These are phyloP conservation scores for Vitis riparia DNA, from an alignment of 164 flowering plant species.

Conservation along the genomic window DNA sequence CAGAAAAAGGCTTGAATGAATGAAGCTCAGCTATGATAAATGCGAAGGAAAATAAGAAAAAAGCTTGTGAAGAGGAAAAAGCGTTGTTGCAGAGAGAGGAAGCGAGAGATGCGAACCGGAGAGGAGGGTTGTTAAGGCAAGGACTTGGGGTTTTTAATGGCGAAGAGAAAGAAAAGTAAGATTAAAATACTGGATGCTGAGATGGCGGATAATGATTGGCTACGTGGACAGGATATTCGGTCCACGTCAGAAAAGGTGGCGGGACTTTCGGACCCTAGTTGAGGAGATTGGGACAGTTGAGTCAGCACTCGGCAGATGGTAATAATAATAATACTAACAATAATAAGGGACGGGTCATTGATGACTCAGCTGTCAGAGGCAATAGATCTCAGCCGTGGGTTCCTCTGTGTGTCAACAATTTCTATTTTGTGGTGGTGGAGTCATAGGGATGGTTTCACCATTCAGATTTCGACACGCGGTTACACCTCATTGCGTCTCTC, in stretches of 20 bases:
- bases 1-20: too few species aligned
- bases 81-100: too few species aligned
- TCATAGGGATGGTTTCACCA: slow-evolving; percentile 4
- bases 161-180: not conserved
- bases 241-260: slow-evolving; percentile 25
- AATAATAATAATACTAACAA: too few species aligned
- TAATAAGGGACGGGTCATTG: not conserved
- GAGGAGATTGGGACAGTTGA: slow-evolving; percentile 14
- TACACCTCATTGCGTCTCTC: not conserved
- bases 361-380: not conserved
- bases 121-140: not conserved
- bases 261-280: not conserved
- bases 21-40: too few species aligned
- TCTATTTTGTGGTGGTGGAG: slow-evolving; percentile 15
- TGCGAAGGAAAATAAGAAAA: too few species aligned
- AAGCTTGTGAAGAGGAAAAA: too few species aligned
- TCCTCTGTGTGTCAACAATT: too few species aligned
- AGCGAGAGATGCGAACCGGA: not conserved
- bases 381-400: not conserved
- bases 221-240: not conserved
- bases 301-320: not conserved
- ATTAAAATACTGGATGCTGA: not conserved
- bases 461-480: slow-evolving; percentile 16
- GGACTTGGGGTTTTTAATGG: not conserved
- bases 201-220: slow-evolving; percentile 19